Conservation (phyloP, 2,329 filamentous ascomycete genomes). For the Cladorrhinum sp. region DNA sequence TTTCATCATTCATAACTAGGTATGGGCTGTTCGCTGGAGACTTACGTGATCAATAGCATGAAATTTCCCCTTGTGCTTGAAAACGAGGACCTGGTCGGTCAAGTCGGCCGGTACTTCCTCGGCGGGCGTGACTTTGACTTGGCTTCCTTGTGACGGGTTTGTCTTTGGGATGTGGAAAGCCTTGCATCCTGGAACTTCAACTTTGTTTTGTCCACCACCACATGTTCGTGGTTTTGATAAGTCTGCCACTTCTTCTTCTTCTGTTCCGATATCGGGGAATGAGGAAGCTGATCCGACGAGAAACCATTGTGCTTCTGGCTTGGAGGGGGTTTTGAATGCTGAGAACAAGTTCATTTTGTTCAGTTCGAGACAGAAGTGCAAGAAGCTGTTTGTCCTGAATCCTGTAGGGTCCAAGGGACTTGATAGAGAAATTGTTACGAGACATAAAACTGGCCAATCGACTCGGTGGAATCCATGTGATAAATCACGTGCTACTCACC, state of each 20-base stretch:
- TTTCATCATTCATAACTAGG: too few species aligned
- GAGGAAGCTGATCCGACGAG: constrained; percentile 52
- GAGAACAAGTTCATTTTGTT: constrained; percentile 4
- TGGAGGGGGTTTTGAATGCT: constrained; percentile 24
- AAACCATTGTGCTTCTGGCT: constrained; percentile 45
- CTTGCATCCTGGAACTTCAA: constrained; percentile 57
- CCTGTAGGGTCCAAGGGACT: too few species aligned
- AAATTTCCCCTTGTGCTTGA: constrained; percentile 60
- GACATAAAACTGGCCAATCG: not conserved
- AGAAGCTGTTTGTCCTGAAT: too few species aligned
- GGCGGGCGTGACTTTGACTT: constrained; percentile 36
- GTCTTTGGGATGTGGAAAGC: constrained; percentile 50
- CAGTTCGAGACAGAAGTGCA: not conserved
- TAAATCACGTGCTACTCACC: not conserved
- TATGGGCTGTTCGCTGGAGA: too few species aligned
- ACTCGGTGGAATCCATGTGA: not conserved
- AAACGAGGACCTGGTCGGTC: constrained; percentile 62
- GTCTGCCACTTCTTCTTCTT: constrained; percentile 31
- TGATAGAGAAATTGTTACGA: not conserved
- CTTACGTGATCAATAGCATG: constrained; percentile 67
- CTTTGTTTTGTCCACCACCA: constrained; percentile 31
- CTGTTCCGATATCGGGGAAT: constrained; percentile 50
- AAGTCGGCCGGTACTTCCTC: constrained; percentile 37
- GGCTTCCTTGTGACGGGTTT: constrained; percentile 36
- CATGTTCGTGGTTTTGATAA: constrained; percentile 40